Evolutionary conservation across 2,329 filamentous ascomycete genomes (phyloP).

Genomic region (Thelonectria rubi): DNA sequence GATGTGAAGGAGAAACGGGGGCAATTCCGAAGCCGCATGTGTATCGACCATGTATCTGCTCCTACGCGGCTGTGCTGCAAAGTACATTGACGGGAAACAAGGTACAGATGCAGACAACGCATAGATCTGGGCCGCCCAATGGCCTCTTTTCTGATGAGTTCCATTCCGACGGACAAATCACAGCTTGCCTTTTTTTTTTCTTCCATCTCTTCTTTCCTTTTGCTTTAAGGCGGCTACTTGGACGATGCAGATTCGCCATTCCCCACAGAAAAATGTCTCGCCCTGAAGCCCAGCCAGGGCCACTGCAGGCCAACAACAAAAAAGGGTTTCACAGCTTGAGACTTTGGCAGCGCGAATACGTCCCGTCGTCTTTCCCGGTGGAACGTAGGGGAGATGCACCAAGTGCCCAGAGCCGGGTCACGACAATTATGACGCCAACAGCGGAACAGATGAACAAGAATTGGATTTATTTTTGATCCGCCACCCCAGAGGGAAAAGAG

Average conservation of each 20-base stretch:
- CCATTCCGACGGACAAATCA: neutral
- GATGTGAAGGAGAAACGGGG: neutral
- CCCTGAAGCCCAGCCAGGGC: slow-evolving; percentile 17
- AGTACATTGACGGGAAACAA: neutral
- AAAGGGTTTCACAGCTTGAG: too few species aligned
- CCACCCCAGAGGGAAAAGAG: neutral
- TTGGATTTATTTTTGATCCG: neutral
- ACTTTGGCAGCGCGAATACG: too few species aligned
- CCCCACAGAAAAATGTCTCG: slow-evolving; percentile 18
- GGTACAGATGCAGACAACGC: neutral
- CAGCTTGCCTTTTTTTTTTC: neutral
- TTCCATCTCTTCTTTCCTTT: neutral
- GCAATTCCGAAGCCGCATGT: neutral
- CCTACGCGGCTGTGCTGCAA: neutral
- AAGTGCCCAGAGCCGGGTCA: neutral
- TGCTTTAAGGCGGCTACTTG: neutral
- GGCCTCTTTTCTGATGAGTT: neutral
- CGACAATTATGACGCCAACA: neutral
- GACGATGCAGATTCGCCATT: slow-evolving; percentile 11
- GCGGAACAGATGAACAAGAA: neutral
- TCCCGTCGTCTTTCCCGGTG: too few species aligned
- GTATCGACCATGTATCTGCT: neutral
- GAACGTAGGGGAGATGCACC: too few species aligned
- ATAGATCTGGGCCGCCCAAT: neutral
- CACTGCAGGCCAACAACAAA: slow-evolving; percentile 1